These are phyloP conservation scores for Phyllostachys edulis DNA, from an alignment of 176 grass and related monocot genomes.

Conservation along the genomic window DNA sequence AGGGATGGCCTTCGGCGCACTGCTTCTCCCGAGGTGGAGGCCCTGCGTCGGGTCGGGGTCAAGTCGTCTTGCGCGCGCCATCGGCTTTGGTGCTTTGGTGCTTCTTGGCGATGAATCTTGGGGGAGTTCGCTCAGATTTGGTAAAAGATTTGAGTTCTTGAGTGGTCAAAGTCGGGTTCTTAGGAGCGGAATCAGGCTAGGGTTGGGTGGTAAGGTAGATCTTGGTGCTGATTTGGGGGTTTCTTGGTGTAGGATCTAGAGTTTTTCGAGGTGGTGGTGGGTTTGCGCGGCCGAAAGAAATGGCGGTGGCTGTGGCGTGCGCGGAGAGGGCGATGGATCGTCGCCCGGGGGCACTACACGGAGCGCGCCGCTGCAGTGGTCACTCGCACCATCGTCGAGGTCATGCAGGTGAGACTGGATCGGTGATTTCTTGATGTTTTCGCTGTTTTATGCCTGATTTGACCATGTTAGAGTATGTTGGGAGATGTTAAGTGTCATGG, in stretches of 20 bases:
- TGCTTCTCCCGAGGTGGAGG: no score
- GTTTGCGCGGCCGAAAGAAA: conserved; percentile 15
- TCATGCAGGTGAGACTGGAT: conserved; percentile 64
- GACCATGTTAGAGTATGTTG: background rate
- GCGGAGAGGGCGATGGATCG: no score
- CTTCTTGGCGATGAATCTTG: no score
- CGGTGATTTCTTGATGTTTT: background rate
- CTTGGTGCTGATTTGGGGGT: conserved; percentile 12
- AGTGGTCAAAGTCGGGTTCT: background rate
- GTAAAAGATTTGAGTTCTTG: background rate
- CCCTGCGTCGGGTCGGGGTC: no score
- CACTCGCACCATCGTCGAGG: conserved; percentile 77
- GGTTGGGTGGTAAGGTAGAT: conserved; percentile 4
- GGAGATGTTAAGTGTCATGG: background rate
- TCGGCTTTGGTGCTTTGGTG: no score
- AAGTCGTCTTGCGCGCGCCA: no score
- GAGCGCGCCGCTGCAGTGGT: conserved; percentile 63
- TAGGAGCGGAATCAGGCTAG: background rate
- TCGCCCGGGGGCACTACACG: conserved; percentile 71
- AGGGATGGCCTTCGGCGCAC: no score
- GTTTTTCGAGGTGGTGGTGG: conserved; percentile 6
- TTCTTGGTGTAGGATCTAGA: conserved; percentile 35
- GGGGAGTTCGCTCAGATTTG: no score
- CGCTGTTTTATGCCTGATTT: background rate
- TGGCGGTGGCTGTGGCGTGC: conserved; percentile 60